Evolutionary conservation across 2,329 filamentous ascomycete species (phyloP).

Genomic region (Aspergillus ustus): DNA sequence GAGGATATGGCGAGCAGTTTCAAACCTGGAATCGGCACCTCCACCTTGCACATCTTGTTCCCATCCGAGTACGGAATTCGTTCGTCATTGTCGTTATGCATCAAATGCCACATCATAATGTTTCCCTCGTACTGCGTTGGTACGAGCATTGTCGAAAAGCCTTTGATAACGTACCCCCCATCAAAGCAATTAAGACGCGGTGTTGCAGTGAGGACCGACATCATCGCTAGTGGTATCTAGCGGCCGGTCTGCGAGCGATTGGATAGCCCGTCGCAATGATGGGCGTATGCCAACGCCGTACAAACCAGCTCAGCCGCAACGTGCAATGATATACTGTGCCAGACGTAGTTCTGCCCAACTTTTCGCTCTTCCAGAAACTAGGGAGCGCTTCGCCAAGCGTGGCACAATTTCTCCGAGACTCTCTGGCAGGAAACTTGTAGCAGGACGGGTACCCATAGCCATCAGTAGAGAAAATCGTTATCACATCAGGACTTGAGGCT

Average conservation of each 20-base stretch:
- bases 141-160: conserved; percentile 5
- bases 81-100: not conserved
- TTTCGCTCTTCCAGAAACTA: no score
- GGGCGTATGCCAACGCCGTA: not conserved
- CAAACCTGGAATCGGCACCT: not conserved
- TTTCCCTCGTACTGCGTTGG: not conserved
- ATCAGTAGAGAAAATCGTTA: no score
- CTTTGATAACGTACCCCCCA: conserved; percentile 4
- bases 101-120: conserved; percentile 8
- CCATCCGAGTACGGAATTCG: conserved; percentile 2
- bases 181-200: not conserved
- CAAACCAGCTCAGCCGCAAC: no score
- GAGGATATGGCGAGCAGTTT: conserved; percentile 7
- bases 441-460: no score
- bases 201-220: conserved; percentile 2
- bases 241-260: not conserved
- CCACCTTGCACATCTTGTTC: not conserved
- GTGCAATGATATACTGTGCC: no score
- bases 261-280: conserved; percentile 10
- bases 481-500: no score
- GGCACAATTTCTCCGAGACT: no score
- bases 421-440: no score
- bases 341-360: no score
- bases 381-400: no score
- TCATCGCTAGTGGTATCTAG: not conserved